Percentiles rank a stretch among this genome's conserved stretches.
phyloP scores from a whole-genome alignment of 2,329 filamentous ascomycete species.

The Arthrobotrys pseudoclavata region DNA sequence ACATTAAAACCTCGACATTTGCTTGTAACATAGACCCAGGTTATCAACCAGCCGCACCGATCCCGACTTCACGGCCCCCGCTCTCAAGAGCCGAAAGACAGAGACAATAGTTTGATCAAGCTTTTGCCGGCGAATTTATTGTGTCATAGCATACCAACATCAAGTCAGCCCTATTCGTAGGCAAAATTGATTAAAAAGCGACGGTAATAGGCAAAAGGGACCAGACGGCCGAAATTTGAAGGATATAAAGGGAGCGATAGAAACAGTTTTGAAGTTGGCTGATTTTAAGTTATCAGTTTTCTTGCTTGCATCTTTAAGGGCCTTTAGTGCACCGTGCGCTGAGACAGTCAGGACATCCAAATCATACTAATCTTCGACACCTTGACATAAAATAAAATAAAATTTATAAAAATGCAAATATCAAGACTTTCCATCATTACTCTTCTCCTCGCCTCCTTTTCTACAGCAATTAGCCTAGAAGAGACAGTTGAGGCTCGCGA shows the following conservation, averaged over 20 bases:
- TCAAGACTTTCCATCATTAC: constrained; percentile 24
- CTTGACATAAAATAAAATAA: neutral
- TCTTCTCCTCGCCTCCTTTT: constrained; percentile 31
- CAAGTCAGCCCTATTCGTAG: constrained; percentile 35
- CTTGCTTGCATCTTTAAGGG: neutral
- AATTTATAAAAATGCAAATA: constrained; percentile 43
- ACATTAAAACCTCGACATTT: neutral
- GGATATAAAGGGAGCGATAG: neutral
- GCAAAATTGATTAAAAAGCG: neutral
- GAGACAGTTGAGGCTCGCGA: constrained; percentile 13
- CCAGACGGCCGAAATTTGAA: neutral
- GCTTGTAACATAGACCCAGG: neutral
- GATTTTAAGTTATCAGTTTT: neutral
- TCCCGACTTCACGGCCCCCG: constrained; percentile 9
- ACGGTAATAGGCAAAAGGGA: neutral
- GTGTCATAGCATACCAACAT: constrained; percentile 10
- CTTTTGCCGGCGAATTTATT: constrained; percentile 30
- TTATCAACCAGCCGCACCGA: constrained; percentile 20
- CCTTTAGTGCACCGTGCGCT: neutral
- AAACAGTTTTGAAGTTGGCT: neutral
- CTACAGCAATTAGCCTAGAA: constrained; percentile 19
- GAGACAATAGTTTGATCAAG: constrained; percentile 11
- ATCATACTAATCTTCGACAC: neutral
- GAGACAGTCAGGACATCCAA: too few species aligned
- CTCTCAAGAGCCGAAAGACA: constrained; percentile 3